A percentile compares a stretch with the other conserved stretches of the same genome.
Evolutionary conservation across 164 flowering plant species (phyloP).

Genomic region (Euptelea pleiosperma): DNA sequence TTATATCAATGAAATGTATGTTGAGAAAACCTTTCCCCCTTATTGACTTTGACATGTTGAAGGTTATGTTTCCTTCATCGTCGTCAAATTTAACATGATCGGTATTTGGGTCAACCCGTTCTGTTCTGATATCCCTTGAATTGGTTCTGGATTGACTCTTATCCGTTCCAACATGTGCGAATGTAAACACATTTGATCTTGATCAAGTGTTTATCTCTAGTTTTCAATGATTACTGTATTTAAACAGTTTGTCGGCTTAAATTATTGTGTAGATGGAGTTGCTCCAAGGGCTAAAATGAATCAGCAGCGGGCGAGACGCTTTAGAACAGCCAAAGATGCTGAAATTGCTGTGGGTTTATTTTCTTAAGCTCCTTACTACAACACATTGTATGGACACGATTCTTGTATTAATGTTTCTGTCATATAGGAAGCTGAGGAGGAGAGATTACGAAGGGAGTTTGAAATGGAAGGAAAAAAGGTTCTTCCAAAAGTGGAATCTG

Average conservation of each 20-base stretch:
- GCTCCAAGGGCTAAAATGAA: conserved; percentile 66
- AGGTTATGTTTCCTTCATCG: too few relatives aligned
- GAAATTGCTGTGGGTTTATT: conserved; percentile 28
- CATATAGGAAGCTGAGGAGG: conserved; percentile 41
- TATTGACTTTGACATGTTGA: too few relatives aligned
- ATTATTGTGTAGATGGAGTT: conserved; percentile 43
- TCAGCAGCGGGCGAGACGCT: conserved; percentile 50
- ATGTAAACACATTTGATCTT: too few relatives aligned
- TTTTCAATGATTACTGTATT: neutral
- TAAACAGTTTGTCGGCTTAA: neutral
- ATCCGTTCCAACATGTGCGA: too few relatives aligned
- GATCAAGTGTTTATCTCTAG: neutral
- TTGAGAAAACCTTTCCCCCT: too few relatives aligned
- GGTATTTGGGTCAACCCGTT: too few relatives aligned
- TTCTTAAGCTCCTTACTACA: too few relatives aligned
- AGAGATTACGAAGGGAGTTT: conserved; percentile 28
- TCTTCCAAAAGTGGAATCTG: conserved; percentile 32
- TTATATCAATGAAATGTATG: too few relatives aligned
- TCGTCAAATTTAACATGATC: too few relatives aligned
- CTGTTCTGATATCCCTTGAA: too few relatives aligned
- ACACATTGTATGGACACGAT: too few relatives aligned
- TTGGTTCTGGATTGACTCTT: too few relatives aligned
- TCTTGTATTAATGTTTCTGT: neutral
- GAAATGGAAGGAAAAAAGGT: conserved; percentile 36
- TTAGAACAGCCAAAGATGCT: conserved; percentile 38